A percentile compares a stretch with the other conserved stretches of the same genome.
These are phyloP conservation scores for Puccinia sorghi DNA, from an alignment of 1,284 basidiomycete genomes.

Conservation along the genomic window DNA sequence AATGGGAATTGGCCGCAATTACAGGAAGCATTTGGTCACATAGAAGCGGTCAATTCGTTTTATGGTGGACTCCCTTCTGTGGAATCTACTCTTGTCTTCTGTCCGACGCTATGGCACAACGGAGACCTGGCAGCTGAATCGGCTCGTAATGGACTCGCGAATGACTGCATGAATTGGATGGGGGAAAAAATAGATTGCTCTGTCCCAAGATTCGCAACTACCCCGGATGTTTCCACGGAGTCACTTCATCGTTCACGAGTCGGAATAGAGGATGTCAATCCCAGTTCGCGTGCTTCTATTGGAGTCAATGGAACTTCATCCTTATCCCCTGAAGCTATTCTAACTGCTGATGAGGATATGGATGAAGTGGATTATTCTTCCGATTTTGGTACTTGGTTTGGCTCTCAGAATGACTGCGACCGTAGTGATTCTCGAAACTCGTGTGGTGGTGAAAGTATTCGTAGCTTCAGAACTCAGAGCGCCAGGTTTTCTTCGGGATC, in stretches of 20 bases:
- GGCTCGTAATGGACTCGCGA: constrained; percentile 28
- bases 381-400: constrained; percentile 9
- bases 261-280: not conserved
- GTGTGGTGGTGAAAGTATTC: not conserved
- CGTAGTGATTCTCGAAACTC: not conserved
- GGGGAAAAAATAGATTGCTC: not conserved
- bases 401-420: not conserved
- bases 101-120: constrained; percentile 20
- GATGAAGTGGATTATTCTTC: not conserved
- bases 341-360: not conserved
- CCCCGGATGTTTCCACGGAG: not conserved
- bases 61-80: constrained; percentile 23
- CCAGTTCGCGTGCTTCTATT: not conserved
- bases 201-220: not conserved
- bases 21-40: constrained; percentile 24
- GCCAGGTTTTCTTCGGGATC: not conserved
- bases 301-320: too few relatives aligned
- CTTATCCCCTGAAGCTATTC: too few relatives aligned
- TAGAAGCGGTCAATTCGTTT: constrained; percentile 11
- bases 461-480: not conserved
- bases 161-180: constrained; percentile 27
- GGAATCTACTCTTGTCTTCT: constrained; percentile 34
- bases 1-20: not conserved
- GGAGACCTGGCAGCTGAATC: constrained; percentile 15
- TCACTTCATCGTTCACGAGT: not conserved